Conservation (phyloP, 2,329 filamentous ascomycete species). For the Erysiphe pulchra region DNA sequence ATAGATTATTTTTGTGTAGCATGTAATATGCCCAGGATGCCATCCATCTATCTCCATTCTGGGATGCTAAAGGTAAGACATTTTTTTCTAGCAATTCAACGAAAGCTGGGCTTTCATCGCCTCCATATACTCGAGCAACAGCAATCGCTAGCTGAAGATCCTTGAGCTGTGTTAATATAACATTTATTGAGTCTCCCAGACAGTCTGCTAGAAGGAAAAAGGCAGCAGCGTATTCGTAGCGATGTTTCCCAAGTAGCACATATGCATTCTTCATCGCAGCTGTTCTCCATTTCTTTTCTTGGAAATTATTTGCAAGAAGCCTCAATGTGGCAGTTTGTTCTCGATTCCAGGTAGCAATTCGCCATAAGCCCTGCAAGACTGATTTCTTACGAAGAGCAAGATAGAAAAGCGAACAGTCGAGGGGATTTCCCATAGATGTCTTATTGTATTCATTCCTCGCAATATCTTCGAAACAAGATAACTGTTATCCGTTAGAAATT, state of each 20-base stretch:
- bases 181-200: slow-evolving; percentile 59
- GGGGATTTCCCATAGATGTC: slow-evolving; percentile 63
- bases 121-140: slow-evolving; percentile 68
- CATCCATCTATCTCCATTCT: slow-evolving; percentile 75
- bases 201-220: slow-evolving; percentile 85
- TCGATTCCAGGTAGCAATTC: slow-evolving; percentile 71
- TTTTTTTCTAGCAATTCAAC: slow-evolving; percentile 52
- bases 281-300: slow-evolving; percentile 64
- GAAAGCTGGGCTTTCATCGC: slow-evolving; percentile 53
- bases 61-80: slow-evolving; percentile 49
- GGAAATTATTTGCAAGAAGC: slow-evolving; percentile 75
- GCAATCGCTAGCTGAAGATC: slow-evolving; percentile 80
- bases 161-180: slow-evolving; percentile 66
- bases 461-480: slow-evolving; percentile 62
- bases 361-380: slow-evolving; percentile 75
- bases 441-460: slow-evolving; percentile 86
- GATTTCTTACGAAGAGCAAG: slow-evolving; percentile 76
- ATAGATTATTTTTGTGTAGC: slow-evolving; percentile 55
- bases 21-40: slow-evolving; percentile 94
- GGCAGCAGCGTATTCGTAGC: slow-evolving; percentile 84
- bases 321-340: slow-evolving; percentile 63
- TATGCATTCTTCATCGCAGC: slow-evolving; percentile 91
- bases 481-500: slow-evolving; percentile 18
- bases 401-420: slow-evolving; percentile 80
- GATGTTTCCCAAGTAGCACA: slow-evolving; percentile 67